These are phyloP conservation scores for Saccharomycopsis amapae DNA, from an alignment of 805 yeast genomes.

Conservation along the genomic window DNA sequence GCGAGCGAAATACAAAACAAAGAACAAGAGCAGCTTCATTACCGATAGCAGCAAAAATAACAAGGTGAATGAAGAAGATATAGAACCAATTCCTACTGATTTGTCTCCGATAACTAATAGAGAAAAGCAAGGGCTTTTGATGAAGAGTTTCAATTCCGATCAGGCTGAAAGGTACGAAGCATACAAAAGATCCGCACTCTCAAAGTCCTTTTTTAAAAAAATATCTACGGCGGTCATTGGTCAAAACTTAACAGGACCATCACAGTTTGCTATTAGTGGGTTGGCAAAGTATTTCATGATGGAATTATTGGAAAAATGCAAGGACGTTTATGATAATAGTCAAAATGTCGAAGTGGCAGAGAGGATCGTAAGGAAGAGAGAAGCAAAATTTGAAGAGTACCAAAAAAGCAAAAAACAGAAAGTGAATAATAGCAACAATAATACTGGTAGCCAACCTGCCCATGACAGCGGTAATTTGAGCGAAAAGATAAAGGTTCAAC, in stretches of 20 bases:
- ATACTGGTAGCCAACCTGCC: background rate
- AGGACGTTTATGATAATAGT: constrained; percentile 17
- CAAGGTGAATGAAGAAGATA: constrained; percentile 9
- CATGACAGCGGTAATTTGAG: background rate
- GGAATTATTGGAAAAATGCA: constrained; percentile 21
- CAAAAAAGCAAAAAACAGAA: constrained; percentile 3
- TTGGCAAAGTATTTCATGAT: constrained; percentile 18
- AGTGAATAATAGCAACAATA: background rate
- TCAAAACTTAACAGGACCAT: constrained; percentile 15
- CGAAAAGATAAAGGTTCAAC: background rate
- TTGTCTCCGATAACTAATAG: constrained; percentile 15
- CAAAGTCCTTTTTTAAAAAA: constrained; percentile 17
- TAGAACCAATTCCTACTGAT: constrained; percentile 4
- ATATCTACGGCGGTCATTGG: constrained; percentile 14
- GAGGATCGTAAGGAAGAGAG: constrained; percentile 5
- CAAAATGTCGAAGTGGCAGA: constrained; percentile 15
- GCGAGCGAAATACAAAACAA: background rate
- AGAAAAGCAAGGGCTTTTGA: constrained; percentile 19
- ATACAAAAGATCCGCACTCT: constrained; percentile 17
- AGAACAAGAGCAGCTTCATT: background rate
- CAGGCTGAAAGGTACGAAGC: constrained; percentile 19
- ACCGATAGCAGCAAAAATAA: background rate
- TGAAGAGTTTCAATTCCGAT: constrained; percentile 14
- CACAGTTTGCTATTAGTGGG: constrained; percentile 19
- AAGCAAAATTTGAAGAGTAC: constrained; percentile 11